A percentile compares a stretch with the other conserved stretches of the same genome.
These are phyloP conservation scores for Beauveria sp. DNA, from an alignment of 2,329 filamentous ascomycete genomes.

Conservation along the genomic window DNA sequence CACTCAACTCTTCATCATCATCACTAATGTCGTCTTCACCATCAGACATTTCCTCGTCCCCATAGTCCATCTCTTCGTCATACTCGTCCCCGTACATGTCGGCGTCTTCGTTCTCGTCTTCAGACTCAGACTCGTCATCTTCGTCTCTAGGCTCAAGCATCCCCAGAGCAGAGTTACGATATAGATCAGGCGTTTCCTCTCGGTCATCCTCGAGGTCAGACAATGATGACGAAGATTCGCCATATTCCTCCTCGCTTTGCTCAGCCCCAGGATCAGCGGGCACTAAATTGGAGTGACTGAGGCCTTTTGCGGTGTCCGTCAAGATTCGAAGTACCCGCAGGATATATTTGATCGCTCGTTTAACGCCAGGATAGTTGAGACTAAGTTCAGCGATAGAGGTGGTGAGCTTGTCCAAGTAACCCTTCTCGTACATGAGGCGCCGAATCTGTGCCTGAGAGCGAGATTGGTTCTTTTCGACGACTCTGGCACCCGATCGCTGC, in stretches of 20 bases:
- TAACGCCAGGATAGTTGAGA: constrained; percentile 86
- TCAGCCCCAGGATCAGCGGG: constrained; percentile 57
- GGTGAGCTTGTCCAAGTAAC: constrained; percentile 82
- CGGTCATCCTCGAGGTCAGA: constrained; percentile 81
- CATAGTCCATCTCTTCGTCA: constrained; percentile 88
- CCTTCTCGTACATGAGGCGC: constrained; percentile 97
- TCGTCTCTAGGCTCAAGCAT: constrained; percentile 83
- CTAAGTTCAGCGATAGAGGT: constrained; percentile 92
- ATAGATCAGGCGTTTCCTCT: constrained; percentile 93
- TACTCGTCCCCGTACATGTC: constrained; percentile 91
- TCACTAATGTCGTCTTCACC: constrained; percentile 85
- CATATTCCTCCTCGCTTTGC: constrained; percentile 75
- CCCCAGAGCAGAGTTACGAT: constrained; percentile 89
- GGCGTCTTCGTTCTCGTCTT: constrained; percentile 61
- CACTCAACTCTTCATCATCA: constrained; percentile 74
- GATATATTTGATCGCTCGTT: constrained; percentile 93
- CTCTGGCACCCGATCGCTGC: constrained; percentile 29
- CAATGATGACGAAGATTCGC: constrained; percentile 70
- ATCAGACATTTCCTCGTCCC: constrained; percentile 71
- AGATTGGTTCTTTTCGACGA: constrained; percentile 30
- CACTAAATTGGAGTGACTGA: constrained; percentile 76
- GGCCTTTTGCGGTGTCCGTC: constrained; percentile 75
- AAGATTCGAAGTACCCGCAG: constrained; percentile 80
- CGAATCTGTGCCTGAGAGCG: constrained; percentile 76
- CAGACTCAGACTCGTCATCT: constrained; percentile 72